Conservation (phyloP, 202 grass and related monocot species). For the Saccharum hybrid region DNA sequence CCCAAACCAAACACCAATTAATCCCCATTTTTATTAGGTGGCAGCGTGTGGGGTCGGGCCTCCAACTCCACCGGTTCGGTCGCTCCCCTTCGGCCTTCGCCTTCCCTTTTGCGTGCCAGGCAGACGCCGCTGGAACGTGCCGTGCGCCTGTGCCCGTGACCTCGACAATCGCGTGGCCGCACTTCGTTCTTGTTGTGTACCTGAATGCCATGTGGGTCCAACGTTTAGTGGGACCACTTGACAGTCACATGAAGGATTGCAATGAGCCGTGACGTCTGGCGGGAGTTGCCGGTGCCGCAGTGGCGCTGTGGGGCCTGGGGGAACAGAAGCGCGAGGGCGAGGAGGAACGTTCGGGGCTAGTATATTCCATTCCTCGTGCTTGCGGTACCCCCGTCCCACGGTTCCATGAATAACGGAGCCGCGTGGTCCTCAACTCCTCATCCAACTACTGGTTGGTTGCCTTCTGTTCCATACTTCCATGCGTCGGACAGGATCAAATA, state of each 20-base stretch:
- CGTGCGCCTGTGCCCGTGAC: neutral
- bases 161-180: neutral
- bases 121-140: conserved; percentile 19
- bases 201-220: neutral
- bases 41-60: neutral
- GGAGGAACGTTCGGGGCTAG: neutral
- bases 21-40: neutral
- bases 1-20: too few relatives aligned
- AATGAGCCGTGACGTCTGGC: neutral
- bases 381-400: neutral
- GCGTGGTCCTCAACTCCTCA: too few relatives aligned
- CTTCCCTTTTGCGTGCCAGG: conserved; percentile 18
- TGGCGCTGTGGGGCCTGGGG: neutral
- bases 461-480: too few relatives aligned
- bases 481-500: too few relatives aligned
- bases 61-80: neutral
- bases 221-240: neutral
- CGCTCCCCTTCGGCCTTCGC: neutral
- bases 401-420: neutral
- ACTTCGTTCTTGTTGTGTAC: too few relatives aligned
- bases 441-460: too few relatives aligned
- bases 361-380: neutral
- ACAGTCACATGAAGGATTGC: neutral
- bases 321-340: neutral
- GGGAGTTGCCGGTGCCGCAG: neutral